phyloP scores from a whole-genome alignment of 441 rosid species.

The Capsella rubella region DNA sequence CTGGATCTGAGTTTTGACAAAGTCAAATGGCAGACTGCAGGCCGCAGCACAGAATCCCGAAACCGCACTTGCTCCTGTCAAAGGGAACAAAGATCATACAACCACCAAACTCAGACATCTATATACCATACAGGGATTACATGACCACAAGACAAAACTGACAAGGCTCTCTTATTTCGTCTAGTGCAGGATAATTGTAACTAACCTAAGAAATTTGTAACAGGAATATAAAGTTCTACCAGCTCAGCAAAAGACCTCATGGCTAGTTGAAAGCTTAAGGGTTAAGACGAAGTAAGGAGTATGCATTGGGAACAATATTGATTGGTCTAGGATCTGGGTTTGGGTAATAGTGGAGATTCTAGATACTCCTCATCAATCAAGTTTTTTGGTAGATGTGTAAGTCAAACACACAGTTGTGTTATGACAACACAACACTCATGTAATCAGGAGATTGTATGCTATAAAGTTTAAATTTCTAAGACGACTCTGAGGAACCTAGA shows the following conservation, averaged over 20 bases:
- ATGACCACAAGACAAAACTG: not conserved
- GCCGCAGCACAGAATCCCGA: constrained; percentile 95
- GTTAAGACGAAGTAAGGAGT: not conserved
- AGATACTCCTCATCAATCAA: not conserved
- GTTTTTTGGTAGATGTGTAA: not conserved
- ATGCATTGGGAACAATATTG: not conserved
- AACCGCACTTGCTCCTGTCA: constrained; percentile 85
- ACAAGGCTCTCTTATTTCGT: not conserved
- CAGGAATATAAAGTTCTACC: not conserved
- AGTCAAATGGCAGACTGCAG: constrained; percentile 98
- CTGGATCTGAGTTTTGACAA: constrained; percentile 98
- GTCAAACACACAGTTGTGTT: constrained; percentile 9
- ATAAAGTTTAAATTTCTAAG: not conserved
- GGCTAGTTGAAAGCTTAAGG: not conserved
- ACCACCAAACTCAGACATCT: constrained; percentile 11
- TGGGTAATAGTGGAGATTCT: not conserved
- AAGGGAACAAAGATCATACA: constrained; percentile 17
- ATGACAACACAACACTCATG: not conserved
- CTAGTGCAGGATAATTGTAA: not conserved
- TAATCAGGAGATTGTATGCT: not conserved
- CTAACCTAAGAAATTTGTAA: not conserved
- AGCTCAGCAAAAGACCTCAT: not conserved
- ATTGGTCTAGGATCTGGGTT: not conserved
- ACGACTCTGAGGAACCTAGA: not conserved
- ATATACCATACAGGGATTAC: not conserved